Conservation (phyloP, 768 basidiomycete genomes). For the Mycena capillaripes region DNA sequence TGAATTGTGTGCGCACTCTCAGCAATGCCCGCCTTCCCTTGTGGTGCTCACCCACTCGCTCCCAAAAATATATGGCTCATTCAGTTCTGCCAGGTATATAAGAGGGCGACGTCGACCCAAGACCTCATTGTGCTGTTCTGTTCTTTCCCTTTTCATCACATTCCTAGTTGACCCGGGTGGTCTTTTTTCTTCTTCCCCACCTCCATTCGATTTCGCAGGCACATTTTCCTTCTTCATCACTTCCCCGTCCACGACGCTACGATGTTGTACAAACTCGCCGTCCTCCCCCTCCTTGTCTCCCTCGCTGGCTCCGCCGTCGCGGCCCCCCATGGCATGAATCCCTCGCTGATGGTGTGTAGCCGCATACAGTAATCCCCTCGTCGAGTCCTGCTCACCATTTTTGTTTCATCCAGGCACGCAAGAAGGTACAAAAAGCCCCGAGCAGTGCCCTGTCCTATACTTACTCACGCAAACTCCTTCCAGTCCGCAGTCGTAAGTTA, state of each 20-base stretch:
- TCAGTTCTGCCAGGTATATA: too few relatives aligned
- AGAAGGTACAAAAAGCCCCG: neutral
- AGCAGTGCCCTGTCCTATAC: neutral
- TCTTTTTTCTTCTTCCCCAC: neutral
- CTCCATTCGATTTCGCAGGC: neutral
- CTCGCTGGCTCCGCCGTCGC: neutral
- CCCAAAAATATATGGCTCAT: too few relatives aligned
- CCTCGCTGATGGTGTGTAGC: neutral
- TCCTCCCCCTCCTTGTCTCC: neutral
- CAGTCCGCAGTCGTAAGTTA: neutral
- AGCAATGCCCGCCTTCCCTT: too few relatives aligned
- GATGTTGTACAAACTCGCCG: neutral
- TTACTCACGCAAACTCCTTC: neutral
- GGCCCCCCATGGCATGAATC: neutral
- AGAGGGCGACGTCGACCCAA: too few relatives aligned
- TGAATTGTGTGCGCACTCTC: too few relatives aligned
- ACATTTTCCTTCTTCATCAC: neutral
- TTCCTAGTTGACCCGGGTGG: neutral
- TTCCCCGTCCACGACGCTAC: too few relatives aligned
- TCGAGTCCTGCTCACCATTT: neutral
- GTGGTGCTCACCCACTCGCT: too few relatives aligned
- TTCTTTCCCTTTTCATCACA: neutral
- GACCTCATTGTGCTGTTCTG: too few relatives aligned
- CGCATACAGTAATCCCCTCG: too few relatives aligned
- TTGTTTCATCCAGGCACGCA: neutral